Evolutionary conservation across 768 basidiomycete genomes (phyloP), one percentile per base, ranked within the genome.

Genomic region (Trametes sanguinea): DNA sequence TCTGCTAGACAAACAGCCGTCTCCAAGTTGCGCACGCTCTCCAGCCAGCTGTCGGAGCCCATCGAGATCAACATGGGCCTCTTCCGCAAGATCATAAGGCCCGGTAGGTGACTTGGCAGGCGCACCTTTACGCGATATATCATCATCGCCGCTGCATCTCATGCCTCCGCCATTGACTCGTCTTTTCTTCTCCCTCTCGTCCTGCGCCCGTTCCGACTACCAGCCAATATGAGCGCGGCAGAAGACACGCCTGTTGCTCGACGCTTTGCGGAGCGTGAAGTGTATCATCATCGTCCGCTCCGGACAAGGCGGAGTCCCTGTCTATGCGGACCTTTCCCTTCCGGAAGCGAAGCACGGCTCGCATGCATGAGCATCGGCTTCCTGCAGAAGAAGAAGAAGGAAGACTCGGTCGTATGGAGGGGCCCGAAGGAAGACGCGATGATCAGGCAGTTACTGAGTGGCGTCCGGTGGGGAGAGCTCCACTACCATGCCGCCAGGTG

Each of bases 341-440:
- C n/a, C 75, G 89, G 87, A 14, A 72, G 81, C 22, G 80, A 80
- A 46, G 85, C 86, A 30, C 78, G 94, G 67, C 73, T 99, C 61
- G 89, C 88, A 11, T 95, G 93, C 74, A 99, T 99, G 97, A 94
- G 92, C 71, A 94, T 98, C 8, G 97, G 94, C 2, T 98, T 98
- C 74, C 77, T 99, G 67, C 75, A n/a, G n/a, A n/a, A 98, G 68
- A 92, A 93, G 78, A 89, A 88, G 71, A 88, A 87, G 71, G 89
- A 87, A 22, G 95, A 98, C 71, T 93, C 92, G 16, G 94, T 99
- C 48, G 93, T 99, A 1, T 99, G 97, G 97, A 79, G 97, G 70
- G 97, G 97, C 0, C 97, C 97, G 51, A 98, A 97, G 81, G 97
- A 97, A 81, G 95, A 95, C 68, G 95, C 90, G 60, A 97, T 97